Conservation (phyloP, 176 grass and related monocot genomes). For the Phoenix roebelenii region DNA sequence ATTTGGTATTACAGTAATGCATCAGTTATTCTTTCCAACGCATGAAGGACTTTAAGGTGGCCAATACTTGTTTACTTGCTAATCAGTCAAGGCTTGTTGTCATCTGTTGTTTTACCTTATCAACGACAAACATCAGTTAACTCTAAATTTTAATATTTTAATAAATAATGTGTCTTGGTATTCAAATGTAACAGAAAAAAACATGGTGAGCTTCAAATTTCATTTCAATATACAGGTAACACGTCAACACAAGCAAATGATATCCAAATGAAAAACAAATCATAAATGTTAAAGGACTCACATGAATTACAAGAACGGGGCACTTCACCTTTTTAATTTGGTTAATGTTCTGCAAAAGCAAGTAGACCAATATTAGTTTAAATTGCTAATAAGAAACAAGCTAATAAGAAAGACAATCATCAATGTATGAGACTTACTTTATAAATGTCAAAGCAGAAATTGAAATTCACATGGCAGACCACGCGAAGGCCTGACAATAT, state of each 20-base stretch:
- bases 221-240: no score
- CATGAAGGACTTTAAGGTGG: no score
- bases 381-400: background rate
- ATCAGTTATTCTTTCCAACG: no score
- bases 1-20: no score
- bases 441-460: slow-evolving; percentile 97
- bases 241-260: background rate
- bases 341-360: slow-evolving; percentile 70
- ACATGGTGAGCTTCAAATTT: no score
- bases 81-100: no score
- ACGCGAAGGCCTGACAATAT: slow-evolving; percentile 94
- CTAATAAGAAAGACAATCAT: slow-evolving; percentile 2
- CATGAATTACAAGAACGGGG: slow-evolving; percentile 96
- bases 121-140: no score
- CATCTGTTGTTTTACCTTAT: no score
- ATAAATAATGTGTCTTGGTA: no score
- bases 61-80: no score
- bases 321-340: slow-evolving; percentile 99
- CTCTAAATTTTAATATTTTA: no score
- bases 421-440: slow-evolving; percentile 46
- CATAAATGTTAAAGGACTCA: slow-evolving; percentile 27
- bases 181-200: no score
- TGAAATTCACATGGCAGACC: slow-evolving; percentile 96
- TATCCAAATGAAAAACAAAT: slow-evolving; percentile 16
- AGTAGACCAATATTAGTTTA: slow-evolving; percentile 1